Conservation (phyloP, 345 rosid genomes). For the Syzygium aromaticum region DNA sequence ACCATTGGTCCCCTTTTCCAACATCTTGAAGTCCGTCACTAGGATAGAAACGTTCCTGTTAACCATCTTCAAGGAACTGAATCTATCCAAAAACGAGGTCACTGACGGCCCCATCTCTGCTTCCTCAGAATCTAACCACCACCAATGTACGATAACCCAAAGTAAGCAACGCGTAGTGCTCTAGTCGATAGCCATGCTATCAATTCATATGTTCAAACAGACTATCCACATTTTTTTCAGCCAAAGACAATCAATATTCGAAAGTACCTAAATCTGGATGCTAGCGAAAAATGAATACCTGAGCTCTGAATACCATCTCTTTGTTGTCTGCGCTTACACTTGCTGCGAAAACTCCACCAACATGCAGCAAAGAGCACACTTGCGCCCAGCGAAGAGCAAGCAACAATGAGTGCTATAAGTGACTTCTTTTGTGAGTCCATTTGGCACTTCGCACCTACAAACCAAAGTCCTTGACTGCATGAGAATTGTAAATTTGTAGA, state of each 20-base stretch:
- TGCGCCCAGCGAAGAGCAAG: slow-evolving; percentile 39
- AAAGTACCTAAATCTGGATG: neutral
- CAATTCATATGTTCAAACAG: neutral
- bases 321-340: slow-evolving; percentile 25
- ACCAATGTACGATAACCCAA: neutral
- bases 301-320: slow-evolving; percentile 30
- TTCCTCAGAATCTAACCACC: slow-evolving; percentile 22
- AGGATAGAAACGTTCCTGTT: slow-evolving; percentile 37
- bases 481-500: neutral
- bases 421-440: slow-evolving; percentile 33
- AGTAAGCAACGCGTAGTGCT: neutral
- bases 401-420: slow-evolving; percentile 40
- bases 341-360: slow-evolving; percentile 42
- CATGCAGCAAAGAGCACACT: slow-evolving; percentile 31
- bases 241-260: neutral
- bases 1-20: slow-evolving; percentile 65
- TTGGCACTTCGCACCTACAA: slow-evolving; percentile 16
- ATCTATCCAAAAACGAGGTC: slow-evolving; percentile 44
- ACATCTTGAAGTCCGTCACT: slow-evolving; percentile 45
- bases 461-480: neutral
- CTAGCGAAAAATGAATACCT: slow-evolving; percentile 26
- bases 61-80: slow-evolving; percentile 36
- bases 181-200: neutral
- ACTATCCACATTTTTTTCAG: neutral
- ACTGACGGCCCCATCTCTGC: slow-evolving; percentile 40